Conservation (phyloP, 1,284 basidiomycete species). For the Trametes versicolor region DNA sequence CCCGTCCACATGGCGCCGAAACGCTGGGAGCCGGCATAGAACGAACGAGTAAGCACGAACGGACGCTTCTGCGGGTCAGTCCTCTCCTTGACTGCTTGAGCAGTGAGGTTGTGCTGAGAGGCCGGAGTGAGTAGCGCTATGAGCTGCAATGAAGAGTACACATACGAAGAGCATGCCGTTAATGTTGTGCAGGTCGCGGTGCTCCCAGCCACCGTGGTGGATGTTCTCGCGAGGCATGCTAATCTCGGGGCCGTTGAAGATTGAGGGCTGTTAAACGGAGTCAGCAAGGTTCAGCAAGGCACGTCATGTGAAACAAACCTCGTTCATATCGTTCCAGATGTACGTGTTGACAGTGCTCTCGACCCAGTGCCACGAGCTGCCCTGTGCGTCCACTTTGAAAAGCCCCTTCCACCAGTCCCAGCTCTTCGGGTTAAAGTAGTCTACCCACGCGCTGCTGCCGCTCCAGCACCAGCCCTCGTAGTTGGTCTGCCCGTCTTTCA, state of each 20-base stretch:
- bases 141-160: conserved; percentile 20
- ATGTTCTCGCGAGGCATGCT: conserved; percentile 96
- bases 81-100: conserved; percentile 83
- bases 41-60: conserved; percentile 95
- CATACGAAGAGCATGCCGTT: conserved; percentile 88
- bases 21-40: conserved; percentile 95
- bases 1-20: conserved; percentile 99
- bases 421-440: conserved; percentile 92
- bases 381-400: conserved; percentile 70
- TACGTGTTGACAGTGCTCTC: conserved; percentile 84
- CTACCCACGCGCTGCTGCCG: conserved; percentile 95
- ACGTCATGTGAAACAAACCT: conserved; percentile 53
- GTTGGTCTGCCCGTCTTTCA: conserved; percentile 80
- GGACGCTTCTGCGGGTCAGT: conserved; percentile 83
- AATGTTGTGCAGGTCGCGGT: conserved; percentile 95
- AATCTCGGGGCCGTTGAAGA: conserved; percentile 99
- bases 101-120: conserved; percentile 83
- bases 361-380: conserved; percentile 73
- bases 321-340: conserved; percentile 99
- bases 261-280: conserved; percentile 74
- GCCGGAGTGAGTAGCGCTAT: conserved; percentile 5
- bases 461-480: conserved; percentile 99
- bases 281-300: conserved; percentile 9
- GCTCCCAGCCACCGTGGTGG: conserved; percentile 96
- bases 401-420: conserved; percentile 94